A percentile compares a stretch with the other conserved stretches of the same genome.
These are phyloP conservation scores for Taphrina wiesneri DNA, from an alignment of 1,139 yeast genomes.

Conservation along the genomic window DNA sequence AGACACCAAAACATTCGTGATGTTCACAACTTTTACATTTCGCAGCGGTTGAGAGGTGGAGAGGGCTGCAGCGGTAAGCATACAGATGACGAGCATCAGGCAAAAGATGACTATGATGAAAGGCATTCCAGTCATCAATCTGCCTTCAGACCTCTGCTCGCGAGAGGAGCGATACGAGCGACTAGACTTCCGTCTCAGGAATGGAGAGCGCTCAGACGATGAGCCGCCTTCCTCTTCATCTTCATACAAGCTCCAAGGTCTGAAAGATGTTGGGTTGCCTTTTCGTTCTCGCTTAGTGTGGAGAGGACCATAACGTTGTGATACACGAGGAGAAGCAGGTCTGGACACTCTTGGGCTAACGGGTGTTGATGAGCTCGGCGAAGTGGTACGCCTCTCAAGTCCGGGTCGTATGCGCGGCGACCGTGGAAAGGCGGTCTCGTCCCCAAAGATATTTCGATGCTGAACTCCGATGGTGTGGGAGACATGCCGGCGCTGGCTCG, in stretches of 20 bases:
- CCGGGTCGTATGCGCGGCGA: constrained; percentile 29
- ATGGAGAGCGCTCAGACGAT: constrained; percentile 23
- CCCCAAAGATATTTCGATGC: constrained; percentile 9
- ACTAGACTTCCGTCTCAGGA: constrained; percentile 14
- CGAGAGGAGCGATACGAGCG: background rate
- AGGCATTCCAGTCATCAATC: constrained; percentile 20
- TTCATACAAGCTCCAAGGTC: constrained; percentile 25
- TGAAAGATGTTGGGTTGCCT: constrained; percentile 18
- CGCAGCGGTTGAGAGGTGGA: constrained; percentile 86
- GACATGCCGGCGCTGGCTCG: constrained; percentile 20
- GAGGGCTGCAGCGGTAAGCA: constrained; percentile 53
- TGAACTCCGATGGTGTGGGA: constrained; percentile 14
- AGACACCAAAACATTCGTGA: constrained; percentile 74
- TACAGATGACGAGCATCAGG: constrained; percentile 26
- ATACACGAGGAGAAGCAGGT: constrained; percentile 21
- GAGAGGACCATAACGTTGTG: constrained; percentile 1
- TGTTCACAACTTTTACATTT: constrained; percentile 58
- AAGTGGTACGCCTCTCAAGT: constrained; percentile 16
- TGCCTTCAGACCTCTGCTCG: background rate
- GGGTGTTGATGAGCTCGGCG: constrained; percentile 16
- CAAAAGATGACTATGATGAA: constrained; percentile 29
- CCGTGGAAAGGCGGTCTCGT: constrained; percentile 7
- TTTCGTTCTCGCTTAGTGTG: constrained; percentile 2
- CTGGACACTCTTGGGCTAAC: constrained; percentile 4
- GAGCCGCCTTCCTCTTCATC: constrained; percentile 27